Conservation (phyloP, 306 rosid genomes). For the Malus asiatica region DNA sequence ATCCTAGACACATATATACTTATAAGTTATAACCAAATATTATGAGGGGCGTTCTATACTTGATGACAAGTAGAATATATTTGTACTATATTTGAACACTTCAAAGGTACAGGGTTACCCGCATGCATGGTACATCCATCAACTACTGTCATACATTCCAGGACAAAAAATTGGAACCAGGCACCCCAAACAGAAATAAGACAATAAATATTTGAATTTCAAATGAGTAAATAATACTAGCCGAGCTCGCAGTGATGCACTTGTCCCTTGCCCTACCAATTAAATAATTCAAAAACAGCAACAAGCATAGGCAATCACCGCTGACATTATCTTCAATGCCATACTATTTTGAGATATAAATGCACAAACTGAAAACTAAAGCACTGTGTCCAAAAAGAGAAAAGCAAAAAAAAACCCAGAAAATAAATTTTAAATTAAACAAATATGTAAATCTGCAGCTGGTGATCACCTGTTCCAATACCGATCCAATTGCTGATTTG, state of each 20-base stretch:
- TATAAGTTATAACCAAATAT: neutral
- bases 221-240: neutral
- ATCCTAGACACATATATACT: neutral
- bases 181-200: neutral
- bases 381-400: neutral
- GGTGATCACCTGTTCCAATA: constrained; percentile 74
- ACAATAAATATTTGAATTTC: neutral
- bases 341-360: neutral
- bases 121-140: neutral
- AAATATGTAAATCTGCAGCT: neutral
- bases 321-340: neutral
- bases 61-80: neutral
- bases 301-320: neutral
- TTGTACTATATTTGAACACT: neutral
- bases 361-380: neutral
- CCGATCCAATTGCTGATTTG: constrained; percentile 92
- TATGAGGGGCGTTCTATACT: neutral
- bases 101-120: neutral
- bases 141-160: neutral
- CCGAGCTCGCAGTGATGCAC: neutral
- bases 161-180: neutral
- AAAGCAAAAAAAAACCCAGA: neutral
- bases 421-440: neutral
- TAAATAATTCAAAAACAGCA: neutral
- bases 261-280: neutral